Percentiles rank a stretch among this genome's conserved stretches.
These are phyloP conservation scores for Zygnema cylindricum DNA, from an alignment of 139 green algal genomes.

Conservation along the genomic window DNA sequence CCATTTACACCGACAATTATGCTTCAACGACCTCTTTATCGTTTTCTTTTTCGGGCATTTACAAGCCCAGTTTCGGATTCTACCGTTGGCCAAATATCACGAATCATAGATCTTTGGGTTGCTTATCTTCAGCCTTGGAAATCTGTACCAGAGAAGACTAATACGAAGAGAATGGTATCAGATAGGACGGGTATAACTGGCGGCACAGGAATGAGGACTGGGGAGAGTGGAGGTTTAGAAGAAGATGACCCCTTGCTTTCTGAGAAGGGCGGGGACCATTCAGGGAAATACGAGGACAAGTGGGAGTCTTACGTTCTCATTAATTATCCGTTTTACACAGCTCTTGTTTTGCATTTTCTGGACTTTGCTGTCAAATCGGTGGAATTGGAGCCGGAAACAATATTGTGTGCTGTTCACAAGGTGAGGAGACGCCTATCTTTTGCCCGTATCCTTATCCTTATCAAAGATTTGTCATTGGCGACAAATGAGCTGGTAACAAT, in stretches of 20 bases:
- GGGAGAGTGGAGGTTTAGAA: background rate
- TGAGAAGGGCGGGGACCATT: background rate
- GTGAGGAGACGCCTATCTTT: no score
- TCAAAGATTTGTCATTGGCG: no score
- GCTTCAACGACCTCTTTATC: conserved; percentile 43
- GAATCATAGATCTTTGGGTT: conserved; percentile 33
- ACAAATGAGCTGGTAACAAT: no score
- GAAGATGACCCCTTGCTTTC: no score
- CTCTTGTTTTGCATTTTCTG: conserved; percentile 30
- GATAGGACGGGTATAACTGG: background rate
- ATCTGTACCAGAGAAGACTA: background rate
- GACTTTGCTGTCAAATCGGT: background rate
- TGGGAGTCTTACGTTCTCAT: conserved; percentile 22
- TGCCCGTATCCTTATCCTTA: no score
- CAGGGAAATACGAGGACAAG: background rate
- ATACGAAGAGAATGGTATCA: background rate
- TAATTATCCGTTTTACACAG: conserved; percentile 46
- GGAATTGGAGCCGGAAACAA: background rate
- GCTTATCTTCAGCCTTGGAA: conserved; percentile 42
- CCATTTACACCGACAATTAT: no score
- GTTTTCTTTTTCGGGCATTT: conserved; percentile 28
- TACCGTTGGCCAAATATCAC: background rate
- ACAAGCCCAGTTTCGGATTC: background rate
- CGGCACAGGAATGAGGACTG: background rate
- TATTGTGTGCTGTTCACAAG: background rate